phyloP scores from a whole-genome alignment of 768 basidiomycete genomes.

The Phallus indusiatus region DNA sequence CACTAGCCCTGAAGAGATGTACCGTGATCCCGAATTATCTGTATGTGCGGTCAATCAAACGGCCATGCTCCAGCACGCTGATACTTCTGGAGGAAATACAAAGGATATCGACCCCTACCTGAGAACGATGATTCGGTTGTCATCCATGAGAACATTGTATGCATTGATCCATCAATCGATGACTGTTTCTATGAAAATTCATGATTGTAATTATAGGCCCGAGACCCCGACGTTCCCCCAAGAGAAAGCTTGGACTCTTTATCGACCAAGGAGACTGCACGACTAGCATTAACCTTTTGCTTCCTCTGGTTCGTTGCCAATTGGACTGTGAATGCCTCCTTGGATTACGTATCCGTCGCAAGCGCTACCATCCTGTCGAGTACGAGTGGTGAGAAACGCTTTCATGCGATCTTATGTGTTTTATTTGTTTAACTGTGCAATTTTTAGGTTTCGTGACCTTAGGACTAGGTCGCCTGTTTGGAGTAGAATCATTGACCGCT shows the following conservation, averaged over 20 bases:
- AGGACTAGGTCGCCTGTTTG: conserved; percentile 69
- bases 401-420: not conserved
- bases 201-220: too few species aligned
- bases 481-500: conserved; percentile 66
- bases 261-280: conserved; percentile 60
- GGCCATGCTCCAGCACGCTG: too few species aligned
- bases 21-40: not conserved
- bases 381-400: conserved; percentile 58
- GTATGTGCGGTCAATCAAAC: not conserved
- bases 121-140: too few species aligned
- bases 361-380: conserved; percentile 85
- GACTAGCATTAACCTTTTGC: conserved; percentile 73
- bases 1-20: conserved; percentile 33
- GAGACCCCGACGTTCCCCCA: too few species aligned
- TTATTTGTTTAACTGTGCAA: not conserved
- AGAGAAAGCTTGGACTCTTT: conserved; percentile 33
- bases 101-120: too few species aligned
- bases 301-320: conserved; percentile 93
- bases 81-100: too few species aligned
- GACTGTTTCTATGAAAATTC: too few species aligned
- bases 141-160: too few species aligned
- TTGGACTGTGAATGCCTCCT: conserved; percentile 77
- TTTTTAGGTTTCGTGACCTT: conserved; percentile 85
- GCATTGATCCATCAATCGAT: too few species aligned
- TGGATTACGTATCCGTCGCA: conserved; percentile 88